phyloP scores from a whole-genome alignment of 257 asterid genomes.

The Perilla frutescens region DNA sequence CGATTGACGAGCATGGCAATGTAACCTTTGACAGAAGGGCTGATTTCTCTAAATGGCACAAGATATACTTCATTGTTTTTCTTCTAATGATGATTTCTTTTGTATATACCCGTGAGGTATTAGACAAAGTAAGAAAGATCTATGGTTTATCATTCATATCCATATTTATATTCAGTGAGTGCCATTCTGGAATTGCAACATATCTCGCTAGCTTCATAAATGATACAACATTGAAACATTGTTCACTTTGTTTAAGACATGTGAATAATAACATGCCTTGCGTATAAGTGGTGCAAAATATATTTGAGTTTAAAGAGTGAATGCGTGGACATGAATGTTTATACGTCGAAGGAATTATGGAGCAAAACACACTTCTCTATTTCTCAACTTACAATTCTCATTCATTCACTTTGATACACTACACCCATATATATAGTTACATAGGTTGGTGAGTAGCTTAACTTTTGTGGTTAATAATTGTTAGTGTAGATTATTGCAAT shows the following conservation, averaged over 20 bases:
- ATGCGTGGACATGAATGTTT: too few species aligned
- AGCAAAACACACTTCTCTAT: too few species aligned
- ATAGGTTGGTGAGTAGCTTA: too few species aligned
- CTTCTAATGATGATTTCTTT: slow-evolving; percentile 27
- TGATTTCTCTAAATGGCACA: slow-evolving; percentile 92
- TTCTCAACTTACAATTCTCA: too few species aligned
- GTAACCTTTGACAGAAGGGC: slow-evolving; percentile 99
- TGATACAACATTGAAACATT: slow-evolving; percentile 23
- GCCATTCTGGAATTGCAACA: slow-evolving; percentile 17
- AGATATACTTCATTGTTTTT: slow-evolving; percentile 57
- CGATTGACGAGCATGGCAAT: slow-evolving; percentile 95
- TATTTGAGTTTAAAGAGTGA: too few species aligned
- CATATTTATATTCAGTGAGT: slow-evolving; percentile 16
- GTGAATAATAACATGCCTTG: slow-evolving; percentile 23
- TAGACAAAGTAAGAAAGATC: slow-evolving; percentile 14
- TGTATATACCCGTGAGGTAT: slow-evolving; percentile 19
- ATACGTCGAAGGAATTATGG: too few species aligned
- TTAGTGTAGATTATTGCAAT: too few species aligned
- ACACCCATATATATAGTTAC: too few species aligned
- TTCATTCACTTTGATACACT: too few species aligned
- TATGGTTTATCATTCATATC: too few species aligned
- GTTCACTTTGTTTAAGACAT: slow-evolving; percentile 15
- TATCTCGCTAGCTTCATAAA: slow-evolving; percentile 8
- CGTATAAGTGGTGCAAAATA: slow-evolving; percentile 4
- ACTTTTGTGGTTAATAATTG: too few species aligned